These are phyloP conservation scores for Solanum pinnatisectum DNA, from an alignment of 257 asterid genomes.

Conservation along the genomic window DNA sequence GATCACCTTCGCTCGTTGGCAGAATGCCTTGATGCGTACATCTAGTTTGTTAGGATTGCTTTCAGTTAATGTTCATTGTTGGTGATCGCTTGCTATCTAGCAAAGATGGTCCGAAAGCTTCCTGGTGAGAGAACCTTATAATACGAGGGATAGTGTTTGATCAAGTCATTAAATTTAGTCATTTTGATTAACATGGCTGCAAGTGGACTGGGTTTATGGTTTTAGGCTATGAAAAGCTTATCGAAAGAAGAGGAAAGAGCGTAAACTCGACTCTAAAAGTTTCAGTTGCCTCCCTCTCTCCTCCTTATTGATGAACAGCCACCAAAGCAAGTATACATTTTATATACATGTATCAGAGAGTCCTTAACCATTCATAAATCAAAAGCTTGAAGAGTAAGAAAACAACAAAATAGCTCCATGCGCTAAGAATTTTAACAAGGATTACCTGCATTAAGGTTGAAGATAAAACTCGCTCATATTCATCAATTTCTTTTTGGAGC, in stretches of 20 bases:
- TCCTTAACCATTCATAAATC: not conserved
- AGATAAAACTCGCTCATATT: conserved; percentile 77
- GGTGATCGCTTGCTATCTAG: not conserved
- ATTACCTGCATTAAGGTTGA: conserved; percentile 66
- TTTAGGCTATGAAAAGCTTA: not conserved
- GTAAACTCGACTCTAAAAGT: not conserved
- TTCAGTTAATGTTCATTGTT: not conserved
- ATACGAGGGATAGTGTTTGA: not conserved
- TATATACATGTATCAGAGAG: not conserved
- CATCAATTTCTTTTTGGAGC: conserved; percentile 86
- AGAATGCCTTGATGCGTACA: not conserved
- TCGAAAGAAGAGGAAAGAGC: not conserved
- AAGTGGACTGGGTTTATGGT: not conserved
- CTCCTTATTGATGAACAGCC: not conserved
- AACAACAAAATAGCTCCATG: not conserved
- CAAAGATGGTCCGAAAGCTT: not conserved
- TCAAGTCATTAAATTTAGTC: not conserved
- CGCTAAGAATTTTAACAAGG: not conserved
- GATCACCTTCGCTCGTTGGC: not conserved
- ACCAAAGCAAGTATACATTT: not conserved
- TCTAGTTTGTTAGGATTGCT: not conserved
- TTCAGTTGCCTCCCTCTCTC: not conserved
- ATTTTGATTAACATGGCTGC: not conserved
- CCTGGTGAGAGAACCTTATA: not conserved
- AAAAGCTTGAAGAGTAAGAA: not conserved